Conservation (phyloP, 345 rosid genomes). For the Sonneratia caseolaris region DNA sequence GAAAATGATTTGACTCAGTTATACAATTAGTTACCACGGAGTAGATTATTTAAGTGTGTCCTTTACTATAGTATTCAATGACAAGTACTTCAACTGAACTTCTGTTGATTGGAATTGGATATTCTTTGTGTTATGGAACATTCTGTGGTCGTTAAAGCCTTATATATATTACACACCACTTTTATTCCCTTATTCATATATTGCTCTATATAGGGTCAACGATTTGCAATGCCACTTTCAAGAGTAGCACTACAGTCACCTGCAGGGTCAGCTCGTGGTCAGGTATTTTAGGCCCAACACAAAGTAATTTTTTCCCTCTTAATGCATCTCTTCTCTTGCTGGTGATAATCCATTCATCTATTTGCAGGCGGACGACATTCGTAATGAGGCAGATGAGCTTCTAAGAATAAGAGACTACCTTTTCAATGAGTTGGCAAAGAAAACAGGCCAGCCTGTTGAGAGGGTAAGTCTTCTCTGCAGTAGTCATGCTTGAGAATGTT, state of each 20-base stretch:
- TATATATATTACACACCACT: neutral
- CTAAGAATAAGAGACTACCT: constrained; percentile 71
- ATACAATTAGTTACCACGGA: neutral
- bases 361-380: constrained; percentile 46
- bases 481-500: neutral
- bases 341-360: neutral
- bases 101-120: neutral
- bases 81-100: neutral
- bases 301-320: neutral
- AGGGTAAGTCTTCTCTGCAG: constrained; percentile 34
- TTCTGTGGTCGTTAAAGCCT: neutral
- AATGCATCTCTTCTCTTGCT: neutral
- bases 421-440: constrained; percentile 58
- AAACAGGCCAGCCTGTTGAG: constrained; percentile 73
- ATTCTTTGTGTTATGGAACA: neutral
- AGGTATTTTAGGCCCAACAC: constrained; percentile 26
- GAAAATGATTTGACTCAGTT: neutral
- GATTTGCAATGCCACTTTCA: constrained; percentile 64
- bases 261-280: constrained; percentile 77
- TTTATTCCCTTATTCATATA: neutral
- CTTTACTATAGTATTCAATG: neutral
- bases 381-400: constrained; percentile 72
- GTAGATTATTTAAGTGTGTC: neutral
- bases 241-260: constrained; percentile 62
- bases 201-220: constrained; percentile 39